Conservation (phyloP, 106 monocot species). For the Acanthochlamys bracteata region DNA sequence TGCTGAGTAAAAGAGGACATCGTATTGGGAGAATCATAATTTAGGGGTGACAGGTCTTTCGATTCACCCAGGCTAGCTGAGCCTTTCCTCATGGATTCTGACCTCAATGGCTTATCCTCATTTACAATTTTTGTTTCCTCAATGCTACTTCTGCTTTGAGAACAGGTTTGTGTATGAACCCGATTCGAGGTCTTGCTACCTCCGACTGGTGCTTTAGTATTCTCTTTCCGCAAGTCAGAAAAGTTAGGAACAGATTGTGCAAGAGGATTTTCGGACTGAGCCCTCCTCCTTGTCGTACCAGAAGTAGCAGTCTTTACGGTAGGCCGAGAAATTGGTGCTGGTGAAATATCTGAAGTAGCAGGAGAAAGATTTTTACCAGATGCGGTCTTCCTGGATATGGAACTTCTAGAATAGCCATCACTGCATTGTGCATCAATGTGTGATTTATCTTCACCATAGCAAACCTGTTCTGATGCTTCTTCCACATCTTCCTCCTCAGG, state of each 20-base stretch:
- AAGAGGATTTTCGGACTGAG: constrained; percentile 47
- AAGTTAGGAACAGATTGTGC: constrained; percentile 71
- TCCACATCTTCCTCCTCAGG: constrained; percentile 16
- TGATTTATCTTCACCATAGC: constrained; percentile 18
- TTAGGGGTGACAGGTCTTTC: constrained; percentile 37
- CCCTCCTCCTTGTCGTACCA: constrained; percentile 25
- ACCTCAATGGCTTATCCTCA: constrained; percentile 40
- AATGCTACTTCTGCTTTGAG: constrained; percentile 55
- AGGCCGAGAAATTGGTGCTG: constrained; percentile 32
- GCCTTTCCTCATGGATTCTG: constrained; percentile 55
- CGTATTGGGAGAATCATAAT: constrained; percentile 27
- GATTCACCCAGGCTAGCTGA: constrained; percentile 16
- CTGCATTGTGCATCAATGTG: constrained; percentile 40
- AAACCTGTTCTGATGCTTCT: constrained; percentile 19
- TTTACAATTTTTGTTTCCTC: constrained; percentile 46
- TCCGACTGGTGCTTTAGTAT: constrained; percentile 38
- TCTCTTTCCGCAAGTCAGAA: constrained; percentile 70
- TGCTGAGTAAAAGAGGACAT: constrained; percentile 14
- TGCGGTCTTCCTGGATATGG: constrained; percentile 32
- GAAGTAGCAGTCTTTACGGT: constrained; percentile 33
- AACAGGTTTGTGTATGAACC: constrained; percentile 24
- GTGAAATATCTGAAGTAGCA: constrained; percentile 32
- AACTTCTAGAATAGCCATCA: constrained; percentile 48
- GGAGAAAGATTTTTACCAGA: constrained; percentile 30
- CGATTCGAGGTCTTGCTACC: constrained; percentile 21